Base-by-base conservation (phyloP, 306 rosid species). In the Dryas octopetala region DNA sequence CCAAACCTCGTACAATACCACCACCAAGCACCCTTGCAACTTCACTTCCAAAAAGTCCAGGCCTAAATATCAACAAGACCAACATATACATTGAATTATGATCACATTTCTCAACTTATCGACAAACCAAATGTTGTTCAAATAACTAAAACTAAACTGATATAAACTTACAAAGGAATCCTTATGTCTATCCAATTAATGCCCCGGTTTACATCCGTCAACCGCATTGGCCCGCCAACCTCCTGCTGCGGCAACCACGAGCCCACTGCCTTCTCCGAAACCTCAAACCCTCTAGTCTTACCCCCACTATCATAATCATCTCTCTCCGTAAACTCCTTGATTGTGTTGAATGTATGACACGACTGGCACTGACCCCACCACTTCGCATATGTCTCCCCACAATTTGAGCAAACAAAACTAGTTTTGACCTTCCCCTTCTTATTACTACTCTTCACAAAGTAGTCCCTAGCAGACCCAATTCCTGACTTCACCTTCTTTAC, bases 1-100 rank as follows among this genome's bases (percentile, higher is more conserved):
- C 0, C 74, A 32, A 70, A 94, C 98, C 98, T 88, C 94, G 98
- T 12, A 94, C 96, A 81, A 94, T 86, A 65, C 98, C 98, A 70
- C 98, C 98, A 49, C 98, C 97, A 73, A 94, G 97, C 77, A 94
- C 97, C 41, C 80, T 82, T 11, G 89, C 82, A 74, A 94, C 86
- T 84, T 94, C 98, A 71, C 60, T 49, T 76, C 97, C 98, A 61
- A 94, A 82, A 55, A 74, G 64, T 47, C 98, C 98, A 72, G 76
- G 62, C 86, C 98, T 94, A 83, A 66, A 74, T 28, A 86, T 17
- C 72, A 77, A 74, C 62, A 63, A 62, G 68, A 78, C 47, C 14
- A 71, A 76, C 58, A 68, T 12, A 58, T 0, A 48, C 62, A 60
- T 32, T 32, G 1, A 15, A 69, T 38, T 11, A 50, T 10, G 6